A percentile compares a stretch with the other conserved stretches of the same genome.
phyloP scores from a whole-genome alignment of 352 stramenopile species.

The Phytophthora chlamydospora region DNA sequence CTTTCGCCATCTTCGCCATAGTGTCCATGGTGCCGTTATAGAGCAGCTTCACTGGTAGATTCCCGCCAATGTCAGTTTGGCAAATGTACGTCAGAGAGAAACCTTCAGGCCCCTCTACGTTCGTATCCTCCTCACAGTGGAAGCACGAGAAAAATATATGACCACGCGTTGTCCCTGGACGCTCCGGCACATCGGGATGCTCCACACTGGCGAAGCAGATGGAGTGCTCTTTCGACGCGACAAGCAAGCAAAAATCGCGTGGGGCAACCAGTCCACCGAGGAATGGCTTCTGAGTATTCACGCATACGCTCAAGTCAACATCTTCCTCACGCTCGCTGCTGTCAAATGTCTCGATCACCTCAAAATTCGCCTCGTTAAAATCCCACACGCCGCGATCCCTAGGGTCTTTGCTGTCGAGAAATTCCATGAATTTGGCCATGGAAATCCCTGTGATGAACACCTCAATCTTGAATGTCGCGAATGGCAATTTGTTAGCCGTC shows the following conservation, averaged over 20 bases:
- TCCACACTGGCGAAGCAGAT: slow-evolving; percentile 54
- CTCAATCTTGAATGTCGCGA: slow-evolving; percentile 61
- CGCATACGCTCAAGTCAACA: slow-evolving; percentile 40
- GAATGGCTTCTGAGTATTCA: slow-evolving; percentile 68
- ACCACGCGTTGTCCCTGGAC: slow-evolving; percentile 38
- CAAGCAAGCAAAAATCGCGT: slow-evolving; percentile 64
- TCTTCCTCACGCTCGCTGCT: slow-evolving; percentile 23
- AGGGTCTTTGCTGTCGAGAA: slow-evolving; percentile 48
- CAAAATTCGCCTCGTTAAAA: slow-evolving; percentile 53
- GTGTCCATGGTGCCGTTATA: slow-evolving; percentile 68
- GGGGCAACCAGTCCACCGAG: slow-evolving; percentile 57
- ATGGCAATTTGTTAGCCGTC: slow-evolving; percentile 41
- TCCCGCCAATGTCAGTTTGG: slow-evolving; percentile 60
- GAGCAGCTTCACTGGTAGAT: slow-evolving; percentile 51
- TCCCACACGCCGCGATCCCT: slow-evolving; percentile 57
- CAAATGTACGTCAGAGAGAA: slow-evolving; percentile 59
- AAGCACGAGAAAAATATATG: slow-evolving; percentile 52
- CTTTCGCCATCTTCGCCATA: slow-evolving; percentile 65
- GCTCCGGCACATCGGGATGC: slow-evolving; percentile 46
- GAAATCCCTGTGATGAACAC: slow-evolving; percentile 52
- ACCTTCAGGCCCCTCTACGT: slow-evolving; percentile 29
- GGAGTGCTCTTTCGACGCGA: slow-evolving; percentile 26
- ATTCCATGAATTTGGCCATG: slow-evolving; percentile 45
- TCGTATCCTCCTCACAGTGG: slow-evolving; percentile 39
- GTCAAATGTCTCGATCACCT: slow-evolving; percentile 54